Evolutionary conservation across 768 basidiomycete species (phyloP).

Genomic region (Pulveroboletus ravenelii): DNA sequence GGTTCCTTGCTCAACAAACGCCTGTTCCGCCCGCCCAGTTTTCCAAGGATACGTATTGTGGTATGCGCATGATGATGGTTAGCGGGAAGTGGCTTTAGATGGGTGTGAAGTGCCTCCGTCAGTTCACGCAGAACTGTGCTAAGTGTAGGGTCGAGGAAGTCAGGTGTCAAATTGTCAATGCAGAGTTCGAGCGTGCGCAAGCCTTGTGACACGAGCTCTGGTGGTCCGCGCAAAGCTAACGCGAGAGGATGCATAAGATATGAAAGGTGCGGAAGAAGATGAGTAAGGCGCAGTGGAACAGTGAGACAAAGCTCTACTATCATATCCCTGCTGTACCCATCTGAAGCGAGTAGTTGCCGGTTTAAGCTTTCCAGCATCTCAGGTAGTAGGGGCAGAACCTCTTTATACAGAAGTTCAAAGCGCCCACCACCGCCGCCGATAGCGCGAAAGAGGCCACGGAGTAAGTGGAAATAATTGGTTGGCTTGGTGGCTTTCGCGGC

Average conservation of each 20-base stretch:
- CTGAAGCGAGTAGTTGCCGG: conserved; percentile 80
- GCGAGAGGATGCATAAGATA: conserved; percentile 97
- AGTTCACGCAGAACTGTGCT: conserved; percentile 88
- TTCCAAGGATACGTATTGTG: conserved; percentile 93
- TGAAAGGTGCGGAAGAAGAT: conserved; percentile 89
- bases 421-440: conserved; percentile 89
- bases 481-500: conserved; percentile 90
- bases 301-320: conserved; percentile 97
- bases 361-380: conserved; percentile 97
- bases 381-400: conserved; percentile 91
- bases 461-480: conserved; percentile 86
- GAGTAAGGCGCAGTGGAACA: conserved; percentile 90
- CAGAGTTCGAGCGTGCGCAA: conserved; percentile 96
- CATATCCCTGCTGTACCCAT: conserved; percentile 80
- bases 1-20: conserved; percentile 80
- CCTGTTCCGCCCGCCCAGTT: conserved; percentile 91
- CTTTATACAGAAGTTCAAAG: conserved; percentile 93
- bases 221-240: conserved; percentile 78
- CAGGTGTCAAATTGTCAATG: conserved; percentile 96
- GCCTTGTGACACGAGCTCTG: conserved; percentile 92
- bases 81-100: conserved; percentile 84
- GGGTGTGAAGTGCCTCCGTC: conserved; percentile 90
- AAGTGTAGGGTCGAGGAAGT: conserved; percentile 95
- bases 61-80: conserved; percentile 90
- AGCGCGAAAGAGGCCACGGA: conserved; percentile 88